Base-by-base conservation (phyloP, 805 yeast species). In the Lipomyces yamanashiensis region DNA sequence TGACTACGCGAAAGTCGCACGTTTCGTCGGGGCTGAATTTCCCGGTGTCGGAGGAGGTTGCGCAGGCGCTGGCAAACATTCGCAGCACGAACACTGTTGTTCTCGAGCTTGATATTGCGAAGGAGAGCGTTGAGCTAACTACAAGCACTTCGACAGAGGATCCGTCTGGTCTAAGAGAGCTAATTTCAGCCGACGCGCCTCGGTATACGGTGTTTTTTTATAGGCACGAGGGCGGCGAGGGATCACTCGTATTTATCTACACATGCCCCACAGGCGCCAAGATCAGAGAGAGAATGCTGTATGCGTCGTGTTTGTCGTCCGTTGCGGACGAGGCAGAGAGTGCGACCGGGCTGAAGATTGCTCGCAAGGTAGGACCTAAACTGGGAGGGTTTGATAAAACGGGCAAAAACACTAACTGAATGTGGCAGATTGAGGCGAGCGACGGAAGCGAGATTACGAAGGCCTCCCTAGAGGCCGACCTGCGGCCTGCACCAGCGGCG, bases 261-360 rank as follows among this genome's bases (percentile, higher is more conserved):
- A 82, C 93, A 7, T 92, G 97, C 75, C 98, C 99, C 2, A 85
- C 96, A 0, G 92, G 92, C 0, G 87, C 97, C 49, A 87, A 86
- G 76, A 95, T 95, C 47, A 89, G 87, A 75, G 95, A 92, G 58
- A 83, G 98, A 71, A 93, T 93, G 98, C 75, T 92, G 56, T 91
- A 92, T 72, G 98, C 99, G 0, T 84, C 96, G 2, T 88, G 87
- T 66, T 88, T 80, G 33, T 68, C 70, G 47, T 69, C 75, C 7
- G 70, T 78, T n/a, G 59, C 74, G 33, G 68, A 68, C 23, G 69
- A 61, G 43, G 70, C 75, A 33, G 68, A 72, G 60, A 50, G 53
- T n/a, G 49, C 33, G 13, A n/a, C 54, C 17, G 70, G 67, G n/a
- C 15, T 67, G 23, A 45, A 23, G n/a, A 54, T 71, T n/a, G 66